Percentiles rank a stretch among this genome's conserved stretches.
phyloP scores from a whole-genome alignment of 2,329 filamentous ascomycete genomes.

The Metarhizium anisopliae region DNA sequence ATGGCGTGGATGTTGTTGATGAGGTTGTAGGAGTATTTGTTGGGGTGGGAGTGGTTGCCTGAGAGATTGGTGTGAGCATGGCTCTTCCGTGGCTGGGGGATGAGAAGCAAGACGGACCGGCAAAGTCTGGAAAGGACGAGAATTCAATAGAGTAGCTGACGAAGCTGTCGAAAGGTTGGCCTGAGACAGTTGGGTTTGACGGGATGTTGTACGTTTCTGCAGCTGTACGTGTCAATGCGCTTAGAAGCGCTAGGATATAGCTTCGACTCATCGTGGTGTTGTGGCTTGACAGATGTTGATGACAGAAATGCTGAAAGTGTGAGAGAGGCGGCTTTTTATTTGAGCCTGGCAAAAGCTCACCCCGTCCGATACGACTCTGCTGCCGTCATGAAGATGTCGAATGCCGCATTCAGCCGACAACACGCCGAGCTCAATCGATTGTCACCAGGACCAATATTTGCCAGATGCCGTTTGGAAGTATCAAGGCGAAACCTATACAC shows the following conservation, averaged over 20 bases:
- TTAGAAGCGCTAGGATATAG: constrained; percentile 5
- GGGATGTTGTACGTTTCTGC: constrained; percentile 8
- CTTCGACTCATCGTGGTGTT: neutral
- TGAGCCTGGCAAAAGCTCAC: too few species aligned
- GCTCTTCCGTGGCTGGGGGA: neutral
- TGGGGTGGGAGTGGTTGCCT: constrained; percentile 46
- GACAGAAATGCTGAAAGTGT: too few species aligned
- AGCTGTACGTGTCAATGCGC: constrained; percentile 1
- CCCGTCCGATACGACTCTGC: too few species aligned
- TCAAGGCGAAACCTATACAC: neutral
- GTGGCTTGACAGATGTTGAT: neutral
- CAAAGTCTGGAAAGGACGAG: constrained; percentile 42
- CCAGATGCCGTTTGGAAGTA: neutral
- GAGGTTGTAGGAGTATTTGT: constrained; percentile 51
- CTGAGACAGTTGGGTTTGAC: constrained; percentile 1
- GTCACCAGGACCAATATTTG: too few species aligned
- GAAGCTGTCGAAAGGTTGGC: constrained; percentile 22
- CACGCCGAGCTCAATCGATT: neutral
- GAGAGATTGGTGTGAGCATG: neutral
- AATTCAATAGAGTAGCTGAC: constrained; percentile 45
- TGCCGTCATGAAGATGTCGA: too few species aligned
- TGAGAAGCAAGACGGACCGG: constrained; percentile 19
- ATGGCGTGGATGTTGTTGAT: constrained; percentile 47
- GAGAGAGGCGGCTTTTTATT: too few species aligned
- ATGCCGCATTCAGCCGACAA: neutral